Conservation (phyloP, 2,329 filamentous ascomycete genomes). For the Rutstroemia sp. region DNA sequence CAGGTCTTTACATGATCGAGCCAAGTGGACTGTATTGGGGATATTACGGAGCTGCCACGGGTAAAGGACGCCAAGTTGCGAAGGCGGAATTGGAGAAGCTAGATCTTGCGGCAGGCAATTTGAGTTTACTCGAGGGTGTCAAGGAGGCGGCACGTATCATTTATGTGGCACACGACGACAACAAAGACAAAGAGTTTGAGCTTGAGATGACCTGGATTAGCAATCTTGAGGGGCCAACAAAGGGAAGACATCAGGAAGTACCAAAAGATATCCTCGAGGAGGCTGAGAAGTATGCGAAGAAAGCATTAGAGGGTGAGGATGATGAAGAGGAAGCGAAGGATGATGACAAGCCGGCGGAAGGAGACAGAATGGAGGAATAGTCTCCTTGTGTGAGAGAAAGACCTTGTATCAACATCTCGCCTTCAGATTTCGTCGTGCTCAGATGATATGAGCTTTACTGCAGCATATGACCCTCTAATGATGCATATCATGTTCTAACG, state of each 20-base stretch:
- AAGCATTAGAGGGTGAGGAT: conserved; percentile 78
- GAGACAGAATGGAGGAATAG: conserved; percentile 87
- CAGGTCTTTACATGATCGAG: conserved; percentile 97
- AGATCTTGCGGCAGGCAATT: conserved; percentile 68
- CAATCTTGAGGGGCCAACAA: conserved; percentile 73
- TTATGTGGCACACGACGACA: conserved; percentile 95
- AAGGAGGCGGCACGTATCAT: conserved; percentile 97
- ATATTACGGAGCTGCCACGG: conserved; percentile 95
- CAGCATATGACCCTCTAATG: conserved; percentile 10
- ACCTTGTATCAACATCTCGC: conserved; percentile 27
- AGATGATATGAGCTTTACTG: conserved; percentile 2
- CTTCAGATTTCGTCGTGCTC: conserved; percentile 7
- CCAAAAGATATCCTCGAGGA: conserved; percentile 86
- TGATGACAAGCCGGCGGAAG: conserved; percentile 47
- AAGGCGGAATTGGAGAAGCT: conserved; percentile 99
- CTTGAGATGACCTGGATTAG: conserved; percentile 99
- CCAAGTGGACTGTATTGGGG: conserved; percentile 97
- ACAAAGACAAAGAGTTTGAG: conserved; percentile 99
- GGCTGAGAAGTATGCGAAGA: conserved; percentile 88
- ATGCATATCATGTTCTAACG: conserved; percentile 2
- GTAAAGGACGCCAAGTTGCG: conserved; percentile 92
- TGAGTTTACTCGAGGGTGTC: conserved; percentile 79
- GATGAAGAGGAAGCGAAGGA: conserved; percentile 66
- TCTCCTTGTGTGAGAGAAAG: conserved; percentile 19
- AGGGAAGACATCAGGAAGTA: conserved; percentile 88